Percentiles rank a stretch among this genome's conserved stretches.
Conservation (phyloP, 2,329 filamentous ascomycete species). For the Cladosporium sp. region DNA sequence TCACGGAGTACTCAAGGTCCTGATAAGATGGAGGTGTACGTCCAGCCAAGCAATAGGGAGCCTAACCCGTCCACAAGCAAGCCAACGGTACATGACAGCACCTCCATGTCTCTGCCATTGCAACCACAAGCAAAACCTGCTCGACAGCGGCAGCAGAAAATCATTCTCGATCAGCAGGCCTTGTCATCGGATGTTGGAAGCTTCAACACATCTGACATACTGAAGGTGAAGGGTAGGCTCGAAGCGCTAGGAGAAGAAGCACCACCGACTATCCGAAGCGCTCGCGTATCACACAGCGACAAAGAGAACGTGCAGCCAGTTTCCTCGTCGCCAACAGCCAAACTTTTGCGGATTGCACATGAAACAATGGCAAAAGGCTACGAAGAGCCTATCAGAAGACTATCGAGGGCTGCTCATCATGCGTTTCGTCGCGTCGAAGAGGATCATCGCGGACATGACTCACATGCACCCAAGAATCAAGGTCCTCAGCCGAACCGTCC, state of each 20-base stretch:
- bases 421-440: neutral
- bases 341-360: constrained; percentile 2
- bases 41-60: neutral
- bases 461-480: neutral
- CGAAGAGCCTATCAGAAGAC: neutral
- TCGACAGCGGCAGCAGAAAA: neutral
- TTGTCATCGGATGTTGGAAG: neutral
- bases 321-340: neutral
- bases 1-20: neutral
- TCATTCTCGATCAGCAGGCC: neutral
- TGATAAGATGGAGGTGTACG: neutral
- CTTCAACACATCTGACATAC: constrained; percentile 15
- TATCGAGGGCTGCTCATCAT: neutral
- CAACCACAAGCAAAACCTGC: neutral
- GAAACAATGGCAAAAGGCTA: neutral
- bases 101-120: neutral
- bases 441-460: neutral
- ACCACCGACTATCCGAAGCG: neutral
- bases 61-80: neutral
- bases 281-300: neutral
- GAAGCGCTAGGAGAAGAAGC: neutral
- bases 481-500: neutral
- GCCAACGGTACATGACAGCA: constrained; percentile 4
- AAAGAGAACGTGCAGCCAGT: neutral
- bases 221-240: constrained; percentile 5